Conservation (phyloP, 495 filamentous ascomycete genomes). For the Cenococcum geophilum region DNA sequence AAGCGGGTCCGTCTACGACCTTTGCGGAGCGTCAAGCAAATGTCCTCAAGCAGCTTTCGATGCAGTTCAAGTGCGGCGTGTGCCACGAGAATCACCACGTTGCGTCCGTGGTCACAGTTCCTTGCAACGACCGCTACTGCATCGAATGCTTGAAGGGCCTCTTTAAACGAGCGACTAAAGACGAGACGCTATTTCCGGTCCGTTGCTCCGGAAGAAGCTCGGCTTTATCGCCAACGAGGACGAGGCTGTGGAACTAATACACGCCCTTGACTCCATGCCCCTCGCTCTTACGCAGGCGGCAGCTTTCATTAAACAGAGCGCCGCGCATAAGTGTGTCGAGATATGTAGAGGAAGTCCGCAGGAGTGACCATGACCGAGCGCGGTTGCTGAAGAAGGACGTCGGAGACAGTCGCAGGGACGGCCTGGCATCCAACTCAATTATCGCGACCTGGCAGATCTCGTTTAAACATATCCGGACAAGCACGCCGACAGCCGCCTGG, state of each 20-base stretch:
- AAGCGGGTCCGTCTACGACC: too few relatives aligned
- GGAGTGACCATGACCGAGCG: slow-evolving; percentile 37
- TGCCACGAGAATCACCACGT: too few relatives aligned
- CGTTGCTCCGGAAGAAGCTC: slow-evolving; percentile 43
- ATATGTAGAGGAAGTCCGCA: slow-evolving; percentile 39
- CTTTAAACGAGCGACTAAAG: too few relatives aligned
- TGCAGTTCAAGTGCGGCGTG: too few relatives aligned
- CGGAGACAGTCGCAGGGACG: slow-evolving; percentile 41
- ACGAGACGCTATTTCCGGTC: too few relatives aligned
- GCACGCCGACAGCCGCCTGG: slow-evolving; percentile 21
- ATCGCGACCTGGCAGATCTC: slow-evolving; percentile 5
- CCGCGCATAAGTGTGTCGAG: slow-evolving; percentile 33
- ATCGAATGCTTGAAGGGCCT: too few relatives aligned
- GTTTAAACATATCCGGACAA: slow-evolving; percentile 37
- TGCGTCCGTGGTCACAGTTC: too few relatives aligned
- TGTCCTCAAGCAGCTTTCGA: too few relatives aligned
- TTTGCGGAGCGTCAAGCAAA: too few relatives aligned
- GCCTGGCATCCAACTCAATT: slow-evolving; percentile 22
- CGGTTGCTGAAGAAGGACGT: slow-evolving; percentile 39
- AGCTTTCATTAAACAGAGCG: slow-evolving; percentile 4
- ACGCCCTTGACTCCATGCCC: slow-evolving; percentile 6
- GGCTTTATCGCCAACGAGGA: slow-evolving; percentile 11
- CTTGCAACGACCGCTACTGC: too few relatives aligned
- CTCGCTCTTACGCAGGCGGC: slow-evolving; percentile 1
- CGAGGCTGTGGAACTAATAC: slow-evolving; percentile 2